Percentiles rank a stretch among this genome's conserved stretches.
phyloP scores from a whole-genome alignment of 768 basidiomycete species.

The Chalciporus sphaerocephalus region DNA sequence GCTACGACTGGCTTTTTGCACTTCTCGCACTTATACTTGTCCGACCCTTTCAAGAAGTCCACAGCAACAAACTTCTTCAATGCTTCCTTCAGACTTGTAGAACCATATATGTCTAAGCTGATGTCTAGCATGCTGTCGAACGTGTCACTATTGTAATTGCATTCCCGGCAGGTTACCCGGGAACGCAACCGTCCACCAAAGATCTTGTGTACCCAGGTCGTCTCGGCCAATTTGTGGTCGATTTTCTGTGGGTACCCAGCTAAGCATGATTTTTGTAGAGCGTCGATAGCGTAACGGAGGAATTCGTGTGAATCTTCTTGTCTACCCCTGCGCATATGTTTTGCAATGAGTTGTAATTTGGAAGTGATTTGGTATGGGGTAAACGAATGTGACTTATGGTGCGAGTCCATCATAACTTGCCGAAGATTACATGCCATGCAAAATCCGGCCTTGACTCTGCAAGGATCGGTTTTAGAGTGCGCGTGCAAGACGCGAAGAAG shows the following conservation, averaged over 20 bases:
- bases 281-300: slow-evolving; percentile 89
- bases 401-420: slow-evolving; percentile 50
- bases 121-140: slow-evolving; percentile 94
- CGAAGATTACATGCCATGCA: slow-evolving; percentile 80
- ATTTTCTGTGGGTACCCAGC: slow-evolving; percentile 66
- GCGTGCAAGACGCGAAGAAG: slow-evolving; percentile 57
- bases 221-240: slow-evolving; percentile 68
- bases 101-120: slow-evolving; percentile 79
- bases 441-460: slow-evolving; percentile 48
- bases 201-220: slow-evolving; percentile 90
- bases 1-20: slow-evolving; percentile 91
- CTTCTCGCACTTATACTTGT: slow-evolving; percentile 99
- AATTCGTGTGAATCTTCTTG: slow-evolving; percentile 99
- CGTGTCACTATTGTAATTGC: slow-evolving; percentile 88
- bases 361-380: slow-evolving; percentile 61
- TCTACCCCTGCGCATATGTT: slow-evolving; percentile 82
- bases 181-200: slow-evolving; percentile 93
- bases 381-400: slow-evolving; percentile 47
- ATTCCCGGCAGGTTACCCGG: slow-evolving; percentile 79
- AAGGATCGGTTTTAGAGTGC: slow-evolving; percentile 49
- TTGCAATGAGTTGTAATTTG: slow-evolving; percentile 77
- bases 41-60: slow-evolving; percentile 81
- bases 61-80: slow-evolving; percentile 75
- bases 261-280: slow-evolving; percentile 80
- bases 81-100: slow-evolving; percentile 61